phyloP scores from a whole-genome alignment of 495 filamentous ascomycete genomes.

The Clavariopsis aquatica region DNA sequence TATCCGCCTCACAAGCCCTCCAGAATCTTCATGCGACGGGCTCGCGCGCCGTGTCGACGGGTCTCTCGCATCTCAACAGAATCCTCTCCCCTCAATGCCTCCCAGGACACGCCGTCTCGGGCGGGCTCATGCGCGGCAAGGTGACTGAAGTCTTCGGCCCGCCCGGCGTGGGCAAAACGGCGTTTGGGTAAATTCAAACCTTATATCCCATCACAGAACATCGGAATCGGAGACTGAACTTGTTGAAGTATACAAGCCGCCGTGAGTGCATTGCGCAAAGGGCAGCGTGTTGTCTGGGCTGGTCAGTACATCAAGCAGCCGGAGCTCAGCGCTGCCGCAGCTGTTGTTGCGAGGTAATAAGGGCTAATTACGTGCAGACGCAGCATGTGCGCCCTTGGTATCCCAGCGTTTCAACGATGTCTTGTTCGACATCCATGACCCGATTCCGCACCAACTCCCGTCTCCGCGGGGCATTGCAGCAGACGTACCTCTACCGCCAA shows the following conservation, averaged over 20 bases:
- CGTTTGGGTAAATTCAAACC: slow-evolving; percentile 63
- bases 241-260: slow-evolving; percentile 59
- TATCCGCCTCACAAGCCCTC: slow-evolving; percentile 84
- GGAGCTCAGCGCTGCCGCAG: slow-evolving; percentile 18
- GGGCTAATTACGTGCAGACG: slow-evolving; percentile 37
- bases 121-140: slow-evolving; percentile 71
- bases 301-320: slow-evolving; percentile 57
- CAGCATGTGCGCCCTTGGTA: slow-evolving; percentile 26
- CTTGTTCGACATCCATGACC: slow-evolving; percentile 5
- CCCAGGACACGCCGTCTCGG: slow-evolving; percentile 21
- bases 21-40: slow-evolving; percentile 58
- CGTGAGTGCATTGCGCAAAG: slow-evolving; percentile 61
- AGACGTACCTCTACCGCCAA: slow-evolving; percentile 1
- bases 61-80: slow-evolving; percentile 57
- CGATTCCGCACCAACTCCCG: background rate
- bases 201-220: slow-evolving; percentile 4
- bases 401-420: slow-evolving; percentile 36
- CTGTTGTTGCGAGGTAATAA: slow-evolving; percentile 9
- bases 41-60: slow-evolving; percentile 63
- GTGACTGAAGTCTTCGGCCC: slow-evolving; percentile 90
- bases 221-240: slow-evolving; percentile 23
- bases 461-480: background rate
- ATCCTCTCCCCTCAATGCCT: slow-evolving; percentile 35
- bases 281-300: slow-evolving; percentile 77
- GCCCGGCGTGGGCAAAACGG: slow-evolving; percentile 83